Evolutionary conservation across 306 rosid genomes (phyloP), one percentile per base, ranked within the genome.

Genomic region (Cucurbita maxima): DNA sequence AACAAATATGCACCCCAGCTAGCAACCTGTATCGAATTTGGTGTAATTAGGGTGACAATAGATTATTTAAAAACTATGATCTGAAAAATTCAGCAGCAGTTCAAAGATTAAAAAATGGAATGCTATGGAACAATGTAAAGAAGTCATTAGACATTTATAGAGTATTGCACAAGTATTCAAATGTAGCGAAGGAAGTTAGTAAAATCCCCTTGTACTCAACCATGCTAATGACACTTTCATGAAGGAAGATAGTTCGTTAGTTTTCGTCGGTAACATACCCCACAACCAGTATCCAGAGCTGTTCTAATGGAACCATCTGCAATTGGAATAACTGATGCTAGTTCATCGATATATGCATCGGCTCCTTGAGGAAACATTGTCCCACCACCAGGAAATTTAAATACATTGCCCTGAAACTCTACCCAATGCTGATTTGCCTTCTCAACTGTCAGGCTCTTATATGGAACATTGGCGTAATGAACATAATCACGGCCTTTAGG

Each of bases 1-100:
- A 87, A 77, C 86, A 95, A 75, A 88, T 95, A 94, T 63, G 98
- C 98, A 75, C 98, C 98, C 98, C 98, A 94, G 77, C 98, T 94
- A 34, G 96, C 97, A 80, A 94, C 98, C 98, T 94, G 84, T 69
- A 66, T 83, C 59, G 77, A 48, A 58, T 37, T 82, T 75, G 79
- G 73, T 22, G 40, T 71, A 62, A 81, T 81, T 78, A 82, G 76
- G 79, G 74, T 71, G 71, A 66, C 71, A 77, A 81, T 63, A 82
- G 14, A 68, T 61, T 64, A 4, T 6, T 19, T 36, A 71, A 64
- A 30, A 78, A 54, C 61, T 58, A 50, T 58, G 12, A 20, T 64
- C 41, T 54, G 66, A 55, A 41, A 83, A 72, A 72, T 68, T 81
- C 58, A 34, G 74, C 22, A 30, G 58, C 74, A 22, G 58, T 25